Percentiles rank a stretch among this genome's conserved stretches.
These are phyloP conservation scores for Endocalyx cinctus DNA, from an alignment of 2,329 filamentous ascomycete genomes.

Conservation along the genomic window DNA sequence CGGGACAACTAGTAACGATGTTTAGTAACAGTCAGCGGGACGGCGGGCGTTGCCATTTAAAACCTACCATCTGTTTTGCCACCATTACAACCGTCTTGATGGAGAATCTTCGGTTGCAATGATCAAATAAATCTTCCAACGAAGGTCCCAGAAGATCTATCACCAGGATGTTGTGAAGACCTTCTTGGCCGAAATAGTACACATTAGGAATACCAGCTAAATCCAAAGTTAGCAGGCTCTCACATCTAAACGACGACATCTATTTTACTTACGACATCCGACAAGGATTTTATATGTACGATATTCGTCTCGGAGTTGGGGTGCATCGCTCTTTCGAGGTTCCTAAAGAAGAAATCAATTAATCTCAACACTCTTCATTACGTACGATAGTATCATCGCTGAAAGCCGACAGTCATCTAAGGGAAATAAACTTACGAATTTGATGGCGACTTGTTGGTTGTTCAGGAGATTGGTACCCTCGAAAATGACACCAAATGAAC, in stretches of 20 bases:
- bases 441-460: conserved; percentile 98
- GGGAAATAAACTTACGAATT: conserved; percentile 68
- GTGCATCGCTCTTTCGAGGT: conserved; percentile 97
- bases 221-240: conserved; percentile 18
- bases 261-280: conserved; percentile 80
- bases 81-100: conserved; percentile 99
- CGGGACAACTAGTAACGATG: conserved; percentile 63
- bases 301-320: conserved; percentile 96
- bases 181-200: conserved; percentile 98
- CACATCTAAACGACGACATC: too few relatives aligned
- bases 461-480: conserved; percentile 98
- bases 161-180: conserved; percentile 96
- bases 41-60: too few relatives aligned
- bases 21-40: conserved; percentile 19
- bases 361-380: conserved; percentile 2
- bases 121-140: conserved; percentile 94
- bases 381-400: neutral
- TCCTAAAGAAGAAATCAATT: conserved; percentile 54
- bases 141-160: conserved; percentile 94
- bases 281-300: conserved; percentile 99
- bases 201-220: conserved; percentile 97
- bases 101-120: conserved; percentile 90
- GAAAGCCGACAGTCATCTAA: too few relatives aligned
- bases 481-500: conserved; percentile 97
- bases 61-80: conserved; percentile 88